Evolutionary conservation across 139 green algal genomes (phyloP).

Genomic region (Coccomyxa sp.): DNA sequence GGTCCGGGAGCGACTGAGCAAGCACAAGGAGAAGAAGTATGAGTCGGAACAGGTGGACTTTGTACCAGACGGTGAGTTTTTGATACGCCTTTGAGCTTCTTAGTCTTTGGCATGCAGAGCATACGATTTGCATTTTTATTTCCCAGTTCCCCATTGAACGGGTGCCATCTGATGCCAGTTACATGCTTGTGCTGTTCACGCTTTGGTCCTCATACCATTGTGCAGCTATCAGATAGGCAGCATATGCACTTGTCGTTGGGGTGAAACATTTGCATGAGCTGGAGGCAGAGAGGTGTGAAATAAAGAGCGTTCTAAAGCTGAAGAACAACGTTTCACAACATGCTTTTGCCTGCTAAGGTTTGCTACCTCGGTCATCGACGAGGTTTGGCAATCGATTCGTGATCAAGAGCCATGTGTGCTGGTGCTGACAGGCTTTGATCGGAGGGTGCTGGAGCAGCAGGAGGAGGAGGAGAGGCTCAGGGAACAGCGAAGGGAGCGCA

Average conservation of each 20-base stretch:
- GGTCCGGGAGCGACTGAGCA: conserved; percentile 39
- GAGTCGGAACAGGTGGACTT: conserved; percentile 2
- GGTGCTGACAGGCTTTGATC: conserved; percentile 37
- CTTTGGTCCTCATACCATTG: not conserved
- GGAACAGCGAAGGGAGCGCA: conserved; percentile 53
- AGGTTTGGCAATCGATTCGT: not conserved
- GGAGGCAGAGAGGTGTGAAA: not conserved
- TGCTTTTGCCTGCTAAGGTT: not conserved
- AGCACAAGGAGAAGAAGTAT: conserved; percentile 48
- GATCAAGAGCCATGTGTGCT: not conserved
- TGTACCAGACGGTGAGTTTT: conserved; percentile 19
- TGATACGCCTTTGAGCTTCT: not conserved
- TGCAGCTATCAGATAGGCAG: not conserved
- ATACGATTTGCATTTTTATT: too few relatives aligned
- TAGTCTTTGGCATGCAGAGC: too few relatives aligned
- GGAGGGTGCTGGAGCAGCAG: conserved; percentile 33
- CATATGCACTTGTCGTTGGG: not conserved
- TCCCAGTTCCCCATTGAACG: too few relatives aligned
- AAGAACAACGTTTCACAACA: too few relatives aligned
- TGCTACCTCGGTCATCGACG: not conserved
- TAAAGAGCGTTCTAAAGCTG: too few relatives aligned
- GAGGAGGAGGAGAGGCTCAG: conserved; percentile 55
- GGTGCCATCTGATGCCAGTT: not conserved
- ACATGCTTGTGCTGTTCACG: not conserved
- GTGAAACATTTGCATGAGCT: not conserved